Base-by-base conservation (phyloP, 495 filamentous ascomycete species). In the Achaetomiella virescens region DNA sequence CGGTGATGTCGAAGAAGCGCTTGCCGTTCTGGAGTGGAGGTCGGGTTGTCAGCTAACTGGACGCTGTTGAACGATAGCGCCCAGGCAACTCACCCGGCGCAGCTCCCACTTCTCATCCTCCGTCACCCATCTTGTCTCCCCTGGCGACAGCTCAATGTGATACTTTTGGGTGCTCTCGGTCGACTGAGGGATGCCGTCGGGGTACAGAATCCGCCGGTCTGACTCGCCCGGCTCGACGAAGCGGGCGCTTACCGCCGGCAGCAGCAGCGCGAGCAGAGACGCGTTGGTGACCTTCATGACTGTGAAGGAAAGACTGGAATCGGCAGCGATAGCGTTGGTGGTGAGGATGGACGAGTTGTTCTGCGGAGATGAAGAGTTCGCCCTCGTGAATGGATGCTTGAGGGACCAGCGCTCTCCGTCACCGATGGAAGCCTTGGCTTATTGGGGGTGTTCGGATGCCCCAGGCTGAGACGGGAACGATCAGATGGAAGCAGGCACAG, bases 21-120 rank as follows among this genome's bases (percentile, higher is more conserved):
- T 84, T 75, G 47, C 90, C 89, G 61, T 87, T 76, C 92, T 97
- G 57, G 40, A 52, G 40, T 95, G 57, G 33, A 54, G 35, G 21
- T n/a, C n/a, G n/a, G n/a, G n/a, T 47, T 17, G 22, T 33, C 41
- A 56, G 41, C 48, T 18, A 48, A 47, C 41, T 27, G 10, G 12
- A 21, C 33, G 14, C 11, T 35, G 2, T 3, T 7, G 17, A 22
- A 6, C 18, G n/a, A 4, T 9, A n/a, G 2, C 6, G 6, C 2
- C 9, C 7, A 11, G 15, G 22, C 31, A 22, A 71, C 84, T 53
- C 81, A 96, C 90, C 61, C 91, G 75, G 69, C 88, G 84, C 57
- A 97, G 75, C 60, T 81, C 82, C 88, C 95, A 96, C 73, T 98
- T 98, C 73, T 96, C 84, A 27, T 96, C 90, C 62, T 98, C 92